These are phyloP conservation scores for Tylopilus plumbeoviolaceoides DNA, from an alignment of 768 basidiomycete species.

Conservation along the genomic window DNA sequence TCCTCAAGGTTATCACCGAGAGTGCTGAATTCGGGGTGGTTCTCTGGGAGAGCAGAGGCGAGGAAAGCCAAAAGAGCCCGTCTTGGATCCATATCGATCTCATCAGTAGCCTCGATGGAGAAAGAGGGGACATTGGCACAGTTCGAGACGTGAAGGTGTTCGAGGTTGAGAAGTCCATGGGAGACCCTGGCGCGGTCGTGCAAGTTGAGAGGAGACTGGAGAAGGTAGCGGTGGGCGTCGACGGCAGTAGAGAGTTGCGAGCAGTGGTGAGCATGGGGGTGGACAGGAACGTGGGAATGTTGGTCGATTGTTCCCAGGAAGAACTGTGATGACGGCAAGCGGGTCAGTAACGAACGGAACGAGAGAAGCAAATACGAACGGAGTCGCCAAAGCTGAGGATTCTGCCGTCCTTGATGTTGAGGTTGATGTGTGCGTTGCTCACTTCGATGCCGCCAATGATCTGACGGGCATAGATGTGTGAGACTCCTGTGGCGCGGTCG, in stretches of 20 bases:
- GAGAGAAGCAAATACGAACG: conserved; percentile 41
- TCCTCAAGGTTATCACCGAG: conserved; percentile 48
- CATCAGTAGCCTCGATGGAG: conserved; percentile 20
- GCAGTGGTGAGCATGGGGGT: conserved; percentile 55
- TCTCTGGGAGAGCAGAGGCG: conserved; percentile 61
- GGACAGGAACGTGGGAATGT: conserved; percentile 31
- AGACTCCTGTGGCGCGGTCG: conserved; percentile 79
- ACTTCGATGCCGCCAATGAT: conserved; percentile 84
- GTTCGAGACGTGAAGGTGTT: conserved; percentile 51
- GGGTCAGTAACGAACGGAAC: conserved; percentile 9
- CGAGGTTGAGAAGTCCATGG: conserved; percentile 29
- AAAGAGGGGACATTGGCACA: conserved; percentile 43
- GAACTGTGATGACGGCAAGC: conserved; percentile 48
- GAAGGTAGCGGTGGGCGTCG: conserved; percentile 24
- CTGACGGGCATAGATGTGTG: conserved; percentile 88
- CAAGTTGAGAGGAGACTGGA: conserved; percentile 20
- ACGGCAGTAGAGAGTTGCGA: conserved; percentile 36
- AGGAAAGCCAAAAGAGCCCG: conserved; percentile 76
- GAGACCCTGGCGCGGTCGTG: conserved; percentile 11
- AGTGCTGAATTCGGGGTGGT: conserved; percentile 35
- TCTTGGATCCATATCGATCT: conserved; percentile 35
- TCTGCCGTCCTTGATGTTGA: conserved; percentile 83
- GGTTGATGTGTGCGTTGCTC: conserved; percentile 85
- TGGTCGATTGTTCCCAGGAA: conserved; percentile 51
- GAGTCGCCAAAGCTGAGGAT: conserved; percentile 88